phyloP scores from a whole-genome alignment of 2,329 filamentous ascomycete genomes.

The Didymella arachidicola region DNA sequence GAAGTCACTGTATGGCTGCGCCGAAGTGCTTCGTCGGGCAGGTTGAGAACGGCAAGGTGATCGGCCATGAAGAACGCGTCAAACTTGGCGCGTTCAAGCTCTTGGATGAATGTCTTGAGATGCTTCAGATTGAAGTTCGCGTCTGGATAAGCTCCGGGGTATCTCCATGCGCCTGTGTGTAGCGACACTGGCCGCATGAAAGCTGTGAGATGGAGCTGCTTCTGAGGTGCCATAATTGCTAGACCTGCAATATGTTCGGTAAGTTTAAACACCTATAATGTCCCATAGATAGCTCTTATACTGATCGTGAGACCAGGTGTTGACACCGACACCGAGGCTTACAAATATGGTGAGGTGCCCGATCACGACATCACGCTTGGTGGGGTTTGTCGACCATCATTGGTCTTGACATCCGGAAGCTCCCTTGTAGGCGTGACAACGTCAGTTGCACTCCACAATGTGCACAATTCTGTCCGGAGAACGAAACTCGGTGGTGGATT shows the following conservation, averaged over 20 bases:
- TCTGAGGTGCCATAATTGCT: constrained; percentile 17
- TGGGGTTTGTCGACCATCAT: constrained; percentile 8
- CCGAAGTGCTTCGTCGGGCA: not conserved
- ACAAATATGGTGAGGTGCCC: constrained; percentile 18
- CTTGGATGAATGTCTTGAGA: constrained; percentile 59
- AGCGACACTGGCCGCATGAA: constrained; percentile 66
- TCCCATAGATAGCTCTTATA: constrained; percentile 1
- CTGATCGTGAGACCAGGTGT: not conserved
- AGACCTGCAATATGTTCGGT: not conserved
- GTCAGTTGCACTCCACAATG: constrained; percentile 7
- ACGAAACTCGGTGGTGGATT: not conserved
- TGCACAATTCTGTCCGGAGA: not conserved
- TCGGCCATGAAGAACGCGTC: constrained; percentile 53
- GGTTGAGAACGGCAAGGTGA: constrained; percentile 66
- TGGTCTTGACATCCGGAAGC: constrained; percentile 2
- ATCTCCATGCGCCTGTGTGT: constrained; percentile 65
- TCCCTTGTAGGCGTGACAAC: not conserved
- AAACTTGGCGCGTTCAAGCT: constrained; percentile 47
- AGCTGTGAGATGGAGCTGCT: constrained; percentile 58
- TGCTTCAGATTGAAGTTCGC: constrained; percentile 66
- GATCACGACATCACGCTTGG: constrained; percentile 14
- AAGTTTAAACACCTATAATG: not conserved
- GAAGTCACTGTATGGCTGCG: constrained; percentile 60
- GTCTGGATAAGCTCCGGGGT: constrained; percentile 62
- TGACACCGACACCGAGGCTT: constrained; percentile 5